Evolutionary conservation across 2,329 filamentous ascomycete genomes (phyloP).

Genomic region (Phyllosticta paracitricarpa): DNA sequence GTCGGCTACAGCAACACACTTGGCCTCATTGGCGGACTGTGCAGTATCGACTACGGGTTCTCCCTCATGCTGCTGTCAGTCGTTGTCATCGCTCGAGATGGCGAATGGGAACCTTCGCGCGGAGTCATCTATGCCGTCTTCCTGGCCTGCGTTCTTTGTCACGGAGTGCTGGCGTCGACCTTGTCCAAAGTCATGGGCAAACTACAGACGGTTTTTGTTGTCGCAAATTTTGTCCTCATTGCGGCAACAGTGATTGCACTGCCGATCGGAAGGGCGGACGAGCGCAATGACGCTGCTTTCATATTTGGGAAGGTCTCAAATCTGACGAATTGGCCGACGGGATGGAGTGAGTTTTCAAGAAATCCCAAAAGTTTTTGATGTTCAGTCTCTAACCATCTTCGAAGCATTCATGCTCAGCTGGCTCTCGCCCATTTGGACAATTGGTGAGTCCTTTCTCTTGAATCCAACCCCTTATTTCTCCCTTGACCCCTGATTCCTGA

Average conservation of each 20-base stretch:
- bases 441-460: constrained; percentile 19
- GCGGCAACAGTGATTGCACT: constrained; percentile 41
- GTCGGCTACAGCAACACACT: constrained; percentile 54
- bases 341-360: constrained; percentile 15
- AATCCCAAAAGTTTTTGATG: neutral
- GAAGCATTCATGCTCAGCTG: constrained; percentile 53
- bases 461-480: neutral
- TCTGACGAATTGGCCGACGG: constrained; percentile 41
- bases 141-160: constrained; percentile 42
- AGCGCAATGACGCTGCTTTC: constrained; percentile 27
- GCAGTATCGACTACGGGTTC: constrained; percentile 51
- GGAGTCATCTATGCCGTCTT: constrained; percentile 50
- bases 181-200: constrained; percentile 49
- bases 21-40: constrained; percentile 50
- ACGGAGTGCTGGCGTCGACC: constrained; percentile 45
- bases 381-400: constrained; percentile 32
- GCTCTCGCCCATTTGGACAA: constrained; percentile 54
- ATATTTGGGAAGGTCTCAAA: constrained; percentile 51
- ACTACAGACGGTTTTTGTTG: constrained; percentile 47
- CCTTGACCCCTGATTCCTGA: neutral
- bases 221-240: constrained; percentile 47
- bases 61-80: constrained; percentile 50
- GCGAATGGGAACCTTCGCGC: constrained; percentile 45
- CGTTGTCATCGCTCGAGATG: constrained; percentile 47
- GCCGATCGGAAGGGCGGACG: constrained; percentile 16